A percentile compares a stretch with the other conserved stretches of the same genome.
Conservation (phyloP, 331 rosid species). For the Spiraea crenata region DNA sequence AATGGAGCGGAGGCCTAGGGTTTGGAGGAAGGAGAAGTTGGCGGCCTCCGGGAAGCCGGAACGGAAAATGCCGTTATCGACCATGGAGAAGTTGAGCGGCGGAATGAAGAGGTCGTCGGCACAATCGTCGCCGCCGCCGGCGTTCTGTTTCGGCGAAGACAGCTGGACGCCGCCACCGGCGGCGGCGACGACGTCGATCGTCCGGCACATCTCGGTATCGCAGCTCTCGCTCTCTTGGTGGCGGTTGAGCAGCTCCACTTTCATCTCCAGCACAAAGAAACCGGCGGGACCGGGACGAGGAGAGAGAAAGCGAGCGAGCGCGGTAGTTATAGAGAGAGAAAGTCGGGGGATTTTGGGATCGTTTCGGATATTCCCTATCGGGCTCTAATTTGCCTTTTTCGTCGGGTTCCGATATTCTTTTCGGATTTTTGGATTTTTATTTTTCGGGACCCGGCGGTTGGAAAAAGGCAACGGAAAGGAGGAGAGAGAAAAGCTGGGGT, state of each 20-base stretch:
- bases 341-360: conserved; percentile 15
- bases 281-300: background rate
- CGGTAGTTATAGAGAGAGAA: conserved; percentile 9
- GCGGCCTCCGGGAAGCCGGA: conserved; percentile 90
- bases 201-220: conserved; percentile 25
- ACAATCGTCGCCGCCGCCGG: conserved; percentile 20
- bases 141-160: background rate
- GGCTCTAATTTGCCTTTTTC: background rate
- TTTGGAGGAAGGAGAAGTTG: conserved; percentile 80
- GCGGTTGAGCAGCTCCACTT: conserved; percentile 30
- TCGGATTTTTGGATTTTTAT: background rate
- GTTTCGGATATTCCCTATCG: conserved; percentile 26
- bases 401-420: background rate
- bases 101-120: conserved; percentile 76
- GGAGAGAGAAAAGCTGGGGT: background rate
- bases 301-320: background rate
- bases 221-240: background rate
- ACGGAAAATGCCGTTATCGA: conserved; percentile 84
- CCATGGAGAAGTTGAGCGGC: conserved; percentile 91
- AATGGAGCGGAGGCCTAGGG: conserved; percentile 85
- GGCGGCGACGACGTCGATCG: conserved; percentile 15
- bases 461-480: background rate
- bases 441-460: background rate
- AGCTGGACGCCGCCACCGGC: conserved; percentile 10
- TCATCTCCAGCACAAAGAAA: conserved; percentile 21